Conservation (phyloP, 306 rosid species). For the Fagus crenata region DNA sequence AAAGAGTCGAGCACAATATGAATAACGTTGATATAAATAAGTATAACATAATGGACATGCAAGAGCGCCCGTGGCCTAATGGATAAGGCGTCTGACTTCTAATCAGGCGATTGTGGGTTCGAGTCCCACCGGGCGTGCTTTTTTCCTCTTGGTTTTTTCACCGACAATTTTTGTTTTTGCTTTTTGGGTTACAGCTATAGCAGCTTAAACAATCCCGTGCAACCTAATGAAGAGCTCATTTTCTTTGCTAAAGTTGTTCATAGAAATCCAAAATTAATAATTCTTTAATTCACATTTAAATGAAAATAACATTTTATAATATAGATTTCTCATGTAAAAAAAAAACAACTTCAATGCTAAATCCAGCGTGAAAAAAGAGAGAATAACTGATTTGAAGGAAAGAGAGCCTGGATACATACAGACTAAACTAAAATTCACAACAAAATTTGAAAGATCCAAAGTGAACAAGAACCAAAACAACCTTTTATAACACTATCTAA, state of each 20-base stretch:
- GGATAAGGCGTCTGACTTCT: slow-evolving; percentile 54
- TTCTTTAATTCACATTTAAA: too few species aligned
- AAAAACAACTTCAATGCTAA: too few species aligned
- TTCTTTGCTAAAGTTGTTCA: too few species aligned
- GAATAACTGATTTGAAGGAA: background rate
- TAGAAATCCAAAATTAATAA: too few species aligned
- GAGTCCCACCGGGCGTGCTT: slow-evolving; percentile 44
- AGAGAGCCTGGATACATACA: background rate
- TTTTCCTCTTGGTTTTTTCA: too few species aligned
- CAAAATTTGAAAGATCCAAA: slow-evolving; percentile 1
- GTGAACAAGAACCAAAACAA: slow-evolving; percentile 4
- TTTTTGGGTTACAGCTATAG: too few species aligned
- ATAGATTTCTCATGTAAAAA: too few species aligned
- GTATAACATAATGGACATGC: background rate
- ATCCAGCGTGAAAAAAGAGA: too few species aligned
- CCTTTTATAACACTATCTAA: slow-evolving; percentile 2
- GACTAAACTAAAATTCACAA: background rate
- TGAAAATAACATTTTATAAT: too few species aligned
- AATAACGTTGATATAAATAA: background rate
- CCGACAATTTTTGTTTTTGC: too few species aligned
- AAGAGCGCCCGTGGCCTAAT: slow-evolving; percentile 40
- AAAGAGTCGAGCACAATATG: background rate
- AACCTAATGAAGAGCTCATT: too few species aligned
- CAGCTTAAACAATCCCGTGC: too few species aligned
- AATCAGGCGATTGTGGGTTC: slow-evolving; percentile 50